Evolutionary conservation across 768 basidiomycete species (phyloP).

Genomic region (Amanita rimosa): DNA sequence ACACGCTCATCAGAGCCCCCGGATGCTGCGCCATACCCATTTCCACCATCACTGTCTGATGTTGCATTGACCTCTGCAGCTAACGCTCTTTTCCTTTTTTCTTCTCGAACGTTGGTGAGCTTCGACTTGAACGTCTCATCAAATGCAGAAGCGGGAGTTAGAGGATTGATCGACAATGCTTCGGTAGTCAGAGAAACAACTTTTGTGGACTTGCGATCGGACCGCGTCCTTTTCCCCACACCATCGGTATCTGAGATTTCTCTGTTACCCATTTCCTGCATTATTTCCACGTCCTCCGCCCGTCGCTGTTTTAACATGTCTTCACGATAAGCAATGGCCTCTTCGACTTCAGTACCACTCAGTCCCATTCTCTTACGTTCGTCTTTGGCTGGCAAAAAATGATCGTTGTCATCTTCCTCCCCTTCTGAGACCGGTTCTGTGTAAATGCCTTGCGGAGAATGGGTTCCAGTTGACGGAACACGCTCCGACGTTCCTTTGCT

Average conservation of each 20-base stretch:
- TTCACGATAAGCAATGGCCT: constrained; percentile 81
- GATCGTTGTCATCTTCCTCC: constrained; percentile 77
- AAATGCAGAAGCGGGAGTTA: constrained; percentile 74
- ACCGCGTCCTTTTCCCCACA: constrained; percentile 7
- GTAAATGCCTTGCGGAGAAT: constrained; percentile 43
- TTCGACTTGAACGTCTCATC: constrained; percentile 65
- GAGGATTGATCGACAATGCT: constrained; percentile 67
- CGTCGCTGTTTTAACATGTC: constrained; percentile 48
- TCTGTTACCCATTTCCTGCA: constrained; percentile 11
- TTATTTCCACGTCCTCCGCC: constrained; percentile 13
- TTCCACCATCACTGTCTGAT: constrained; percentile 24
- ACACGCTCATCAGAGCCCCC: constrained; percentile 36
- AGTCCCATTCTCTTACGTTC: constrained; percentile 78
- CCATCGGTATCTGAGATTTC: constrained; percentile 17
- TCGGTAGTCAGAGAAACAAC: constrained; percentile 17
- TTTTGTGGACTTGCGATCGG: constrained; percentile 6
- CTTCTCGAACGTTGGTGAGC: constrained; percentile 16
- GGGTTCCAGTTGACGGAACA: constrained; percentile 30
- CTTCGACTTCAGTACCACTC: constrained; percentile 61
- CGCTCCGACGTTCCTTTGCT: constrained; percentile 38
- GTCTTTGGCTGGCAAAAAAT: constrained; percentile 59
- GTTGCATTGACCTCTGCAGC: constrained; percentile 22
- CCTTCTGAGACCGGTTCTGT: constrained; percentile 92
- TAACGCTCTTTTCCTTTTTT: constrained; percentile 19
- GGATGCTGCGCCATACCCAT: constrained; percentile 16